phyloP scores from a whole-genome alignment of 371 early-diverging fungal species.

The Blastocladiella emersonii region DNA sequence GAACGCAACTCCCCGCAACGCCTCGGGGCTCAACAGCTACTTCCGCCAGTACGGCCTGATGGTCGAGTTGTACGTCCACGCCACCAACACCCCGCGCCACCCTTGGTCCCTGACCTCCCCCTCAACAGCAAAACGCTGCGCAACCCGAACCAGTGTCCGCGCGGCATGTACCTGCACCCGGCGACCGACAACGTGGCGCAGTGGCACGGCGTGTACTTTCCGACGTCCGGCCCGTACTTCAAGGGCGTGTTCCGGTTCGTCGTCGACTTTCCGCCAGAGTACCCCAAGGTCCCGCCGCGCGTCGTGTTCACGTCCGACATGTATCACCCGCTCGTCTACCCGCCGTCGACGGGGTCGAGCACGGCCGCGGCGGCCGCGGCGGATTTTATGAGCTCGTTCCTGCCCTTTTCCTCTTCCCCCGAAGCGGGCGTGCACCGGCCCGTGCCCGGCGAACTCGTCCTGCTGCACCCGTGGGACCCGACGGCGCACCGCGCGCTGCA shows the following conservation, averaged over 20 bases:
- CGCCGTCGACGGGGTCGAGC: neutral
- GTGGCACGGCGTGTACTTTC: conserved; percentile 77
- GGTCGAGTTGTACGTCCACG: neutral
- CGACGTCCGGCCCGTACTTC: conserved; percentile 78
- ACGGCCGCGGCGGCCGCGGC: too few relatives aligned
- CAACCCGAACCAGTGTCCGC: conserved; percentile 62
- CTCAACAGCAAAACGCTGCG: conserved; percentile 48
- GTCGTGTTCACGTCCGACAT: conserved; percentile 80
- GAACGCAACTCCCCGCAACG: too few relatives aligned
- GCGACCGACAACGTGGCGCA: conserved; percentile 17
- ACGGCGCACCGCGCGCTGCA: neutral
- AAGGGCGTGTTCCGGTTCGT: conserved; percentile 87
- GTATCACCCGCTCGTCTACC: conserved; percentile 90
- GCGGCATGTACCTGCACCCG: conserved; percentile 80
- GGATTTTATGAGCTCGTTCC: too few relatives aligned
- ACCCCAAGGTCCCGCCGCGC: conserved; percentile 69
- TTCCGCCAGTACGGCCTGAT: neutral
- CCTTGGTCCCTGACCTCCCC: conserved; percentile 9
- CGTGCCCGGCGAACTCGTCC: neutral
- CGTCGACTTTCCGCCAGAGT: conserved; percentile 31
- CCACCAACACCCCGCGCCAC: too few relatives aligned
- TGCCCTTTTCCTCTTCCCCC: too few relatives aligned
- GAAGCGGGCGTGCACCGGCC: too few relatives aligned
- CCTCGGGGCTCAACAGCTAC: too few relatives aligned
- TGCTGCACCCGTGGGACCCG: neutral